Evolutionary conservation across 2,329 filamentous ascomycete genomes (phyloP), one percentile per base, ranked within the genome.

Genomic region (Ophiostoma sp.): DNA sequence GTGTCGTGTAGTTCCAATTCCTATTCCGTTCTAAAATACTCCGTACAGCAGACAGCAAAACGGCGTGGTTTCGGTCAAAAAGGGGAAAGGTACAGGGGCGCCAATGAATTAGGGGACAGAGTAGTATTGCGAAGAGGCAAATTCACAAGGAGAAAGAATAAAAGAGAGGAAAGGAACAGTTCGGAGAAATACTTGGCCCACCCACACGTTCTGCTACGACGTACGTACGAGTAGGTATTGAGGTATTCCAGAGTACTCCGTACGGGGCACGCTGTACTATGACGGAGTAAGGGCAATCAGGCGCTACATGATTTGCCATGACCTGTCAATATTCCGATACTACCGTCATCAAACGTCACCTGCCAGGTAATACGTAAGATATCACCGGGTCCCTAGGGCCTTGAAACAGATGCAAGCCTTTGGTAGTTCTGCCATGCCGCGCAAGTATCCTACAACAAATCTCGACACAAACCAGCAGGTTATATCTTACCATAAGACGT

Each of bases 61-160:
- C 64, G 64, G 45, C 64, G 64, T 52, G 52, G 64, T 27, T 38
- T 65, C 64, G 64, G 64, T 52, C 64, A 65, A 52, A 40, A n/a
- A 52, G 11, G 44, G 44, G 16, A 65, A 16, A 7, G 5, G 7
- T 38, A 40, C 42, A 49, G 27, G 44, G 18, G 49, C n/a, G 49
- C 49, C 18, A 16, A 38, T 41, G 36, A 3, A 14, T 5, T 3
- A 62, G 5, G 44, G 8, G 55, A 11, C 38, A 60, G 27, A 60
- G 4, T 18, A 40, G 55, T 60, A 18, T n/a, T 16, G 14, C 27
- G 18, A 58, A 58, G 52, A 36, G 52, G 52, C 18, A 58, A 49
- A 49, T 49, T 49, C 47, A 49, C 45, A 16, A 18, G 55, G 12
- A 40, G 11, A 60, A 38, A 14, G 14, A 27, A 14, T 27, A 40